These are phyloP conservation scores for Alternaria arborescens DNA, from an alignment of 2,329 filamentous ascomycete genomes.

Conservation along the genomic window DNA sequence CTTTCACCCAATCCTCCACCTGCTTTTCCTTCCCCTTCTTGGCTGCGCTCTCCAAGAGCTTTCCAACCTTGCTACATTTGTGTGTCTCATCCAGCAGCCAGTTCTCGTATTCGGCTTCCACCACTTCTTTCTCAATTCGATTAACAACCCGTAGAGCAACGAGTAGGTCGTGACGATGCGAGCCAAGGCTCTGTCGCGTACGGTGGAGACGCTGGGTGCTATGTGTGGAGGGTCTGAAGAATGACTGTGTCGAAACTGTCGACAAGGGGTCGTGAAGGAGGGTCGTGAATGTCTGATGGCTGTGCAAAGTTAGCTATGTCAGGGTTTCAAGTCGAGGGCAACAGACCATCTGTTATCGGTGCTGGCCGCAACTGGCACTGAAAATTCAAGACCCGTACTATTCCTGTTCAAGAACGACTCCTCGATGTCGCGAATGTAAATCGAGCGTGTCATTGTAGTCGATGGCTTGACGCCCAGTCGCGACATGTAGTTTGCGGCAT, in stretches of 20 bases:
- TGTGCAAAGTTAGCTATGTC: conserved; percentile 22
- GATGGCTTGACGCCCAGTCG: conserved; percentile 82
- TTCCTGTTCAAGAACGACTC: conserved; percentile 61
- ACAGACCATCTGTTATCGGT: conserved; percentile 42
- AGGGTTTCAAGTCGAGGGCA: too few species aligned
- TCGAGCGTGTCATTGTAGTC: conserved; percentile 79
- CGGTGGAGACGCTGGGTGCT: conserved; percentile 69
- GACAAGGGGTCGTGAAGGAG: conserved; percentile 40
- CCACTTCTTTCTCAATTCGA: conserved; percentile 83
- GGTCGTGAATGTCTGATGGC: conserved; percentile 50
- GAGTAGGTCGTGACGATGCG: conserved; percentile 87
- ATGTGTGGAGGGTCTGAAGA: conserved; percentile 36
- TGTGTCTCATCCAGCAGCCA: conserved; percentile 84
- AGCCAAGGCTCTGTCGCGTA: conserved; percentile 82
- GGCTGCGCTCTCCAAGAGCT: conserved; percentile 51
- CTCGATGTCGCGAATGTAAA: conserved; percentile 84
- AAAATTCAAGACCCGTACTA: conserved; percentile 37
- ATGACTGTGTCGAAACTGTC: conserved; percentile 26
- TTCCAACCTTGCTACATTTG: conserved; percentile 72
- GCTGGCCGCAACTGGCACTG: conserved; percentile 22
- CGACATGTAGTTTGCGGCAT: conserved; percentile 81
- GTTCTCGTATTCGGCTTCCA: conserved; percentile 90
- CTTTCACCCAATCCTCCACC: conserved; percentile 64
- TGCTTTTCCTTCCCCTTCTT: conserved; percentile 54
- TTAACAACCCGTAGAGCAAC: conserved; percentile 93